Base-by-base conservation (phyloP, 306 rosid species). In the Vigna trinervia region DNA sequence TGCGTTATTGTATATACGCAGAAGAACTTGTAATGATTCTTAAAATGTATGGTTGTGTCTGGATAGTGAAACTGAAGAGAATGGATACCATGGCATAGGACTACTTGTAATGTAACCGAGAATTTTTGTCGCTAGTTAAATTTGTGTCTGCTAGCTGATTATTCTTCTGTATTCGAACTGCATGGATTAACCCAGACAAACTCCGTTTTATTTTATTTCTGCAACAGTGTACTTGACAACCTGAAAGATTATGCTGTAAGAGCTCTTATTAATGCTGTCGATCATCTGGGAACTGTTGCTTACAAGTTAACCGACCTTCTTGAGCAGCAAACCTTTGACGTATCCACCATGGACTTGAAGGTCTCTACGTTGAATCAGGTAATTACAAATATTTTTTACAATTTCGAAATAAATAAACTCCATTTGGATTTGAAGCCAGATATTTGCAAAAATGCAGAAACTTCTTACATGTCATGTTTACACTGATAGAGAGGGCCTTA, bases 281-380 rank as follows among this genome's bases (percentile, higher is more conserved):
- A 92, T 89, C 97, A 94, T 88, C 96, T 94, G 70, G 98, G 98
- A 81, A 94, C 98, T 5, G 98, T 94, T n/a, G 95, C 97, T 54
- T 92, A 83, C 93, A 94, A 94, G 86, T 87, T 94, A 77, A 86
- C 86, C 0, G 92, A 90, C 82, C 92, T 92, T 78, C 82, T 94
- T 52, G 98, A 92, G 76, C 90, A 94, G 89, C 93, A 92, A 88
- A 78, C 92, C 11, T 63, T 66, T 57, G 95, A 92, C 50, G 83
- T 90, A 80, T 89, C 97, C 73, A 78, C 90, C 52, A 88, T 88
- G 91, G 93, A 89, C 77, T 78, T 88, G 72, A 92, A 88, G 75
- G 86, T 89, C 69, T 86, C 90, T 80, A 83, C 88, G 32, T 62
- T 94, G 73, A 86, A 88, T 86, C 96, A 92, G 93, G 98, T 92